phyloP scores from a whole-genome alignment of 371 early-diverging fungal species.

The Mortierella sp. region DNA sequence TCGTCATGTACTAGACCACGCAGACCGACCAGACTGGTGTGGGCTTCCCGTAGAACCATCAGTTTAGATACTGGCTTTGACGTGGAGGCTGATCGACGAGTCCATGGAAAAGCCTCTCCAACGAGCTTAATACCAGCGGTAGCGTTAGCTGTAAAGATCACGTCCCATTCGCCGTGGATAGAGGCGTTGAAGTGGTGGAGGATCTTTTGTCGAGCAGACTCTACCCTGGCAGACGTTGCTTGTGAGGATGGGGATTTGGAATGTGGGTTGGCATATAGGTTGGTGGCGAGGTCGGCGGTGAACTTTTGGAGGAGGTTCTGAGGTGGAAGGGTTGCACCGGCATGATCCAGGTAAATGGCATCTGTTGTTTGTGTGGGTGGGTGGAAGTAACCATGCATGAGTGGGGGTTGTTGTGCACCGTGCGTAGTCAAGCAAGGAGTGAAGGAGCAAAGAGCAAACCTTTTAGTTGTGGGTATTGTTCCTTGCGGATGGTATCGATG shows the following conservation, averaged over 20 bases:
- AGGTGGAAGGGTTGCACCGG: conserved; percentile 70
- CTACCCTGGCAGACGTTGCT: conserved; percentile 58
- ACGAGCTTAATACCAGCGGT: conserved; percentile 68
- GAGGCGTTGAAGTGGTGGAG: conserved; percentile 59
- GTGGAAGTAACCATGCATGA: neutral
- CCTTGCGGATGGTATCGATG: conserved; percentile 57
- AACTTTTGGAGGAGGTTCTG: conserved; percentile 56
- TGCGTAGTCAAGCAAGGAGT: neutral
- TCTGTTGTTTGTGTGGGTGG: conserved; percentile 17
- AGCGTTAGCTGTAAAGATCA: conserved; percentile 69
- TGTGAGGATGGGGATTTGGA: conserved; percentile 64
- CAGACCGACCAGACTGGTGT: conserved; percentile 78
- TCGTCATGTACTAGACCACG: conserved; percentile 58
- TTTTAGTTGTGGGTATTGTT: conserved; percentile 65
- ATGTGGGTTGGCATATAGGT: conserved; percentile 78
- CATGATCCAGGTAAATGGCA: conserved; percentile 73
- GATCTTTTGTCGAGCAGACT: conserved; percentile 60
- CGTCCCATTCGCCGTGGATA: conserved; percentile 58
- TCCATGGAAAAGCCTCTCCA: conserved; percentile 65
- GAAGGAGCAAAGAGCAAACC: conserved; percentile 15
- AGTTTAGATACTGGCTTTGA: conserved; percentile 46
- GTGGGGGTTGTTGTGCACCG: too few relatives aligned
- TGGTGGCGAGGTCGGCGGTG: conserved; percentile 57
- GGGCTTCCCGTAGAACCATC: conserved; percentile 65
- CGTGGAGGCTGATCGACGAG: conserved; percentile 7